Evolutionary conservation across 768 basidiomycete species (phyloP).

Genomic region (Pisolithus albus): DNA sequence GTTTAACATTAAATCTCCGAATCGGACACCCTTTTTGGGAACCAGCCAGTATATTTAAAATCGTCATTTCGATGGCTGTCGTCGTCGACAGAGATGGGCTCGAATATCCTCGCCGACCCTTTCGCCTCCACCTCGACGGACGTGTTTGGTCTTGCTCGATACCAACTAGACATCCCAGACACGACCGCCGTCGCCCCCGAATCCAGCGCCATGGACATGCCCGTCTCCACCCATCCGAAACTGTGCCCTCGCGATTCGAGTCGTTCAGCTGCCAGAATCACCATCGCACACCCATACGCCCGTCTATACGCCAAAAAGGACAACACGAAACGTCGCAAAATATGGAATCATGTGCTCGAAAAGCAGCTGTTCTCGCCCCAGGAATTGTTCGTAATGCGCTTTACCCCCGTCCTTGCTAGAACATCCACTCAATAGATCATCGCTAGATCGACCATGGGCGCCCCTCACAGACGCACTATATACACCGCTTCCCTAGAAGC

Average conservation of each 20-base stretch:
- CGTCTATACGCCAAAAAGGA: constrained; percentile 61
- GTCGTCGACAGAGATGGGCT: too few species aligned
- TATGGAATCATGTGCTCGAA: constrained; percentile 75
- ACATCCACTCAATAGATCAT: background rate
- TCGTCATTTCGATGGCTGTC: background rate
- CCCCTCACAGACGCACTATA: constrained; percentile 60
- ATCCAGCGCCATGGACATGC: background rate
- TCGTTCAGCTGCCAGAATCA: constrained; percentile 16
- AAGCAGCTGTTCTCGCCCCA: constrained; percentile 60
- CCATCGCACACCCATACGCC: constrained; percentile 60
- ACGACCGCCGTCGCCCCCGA: background rate
- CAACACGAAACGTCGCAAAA: constrained; percentile 59
- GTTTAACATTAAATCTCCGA: too few species aligned
- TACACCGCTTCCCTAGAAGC: constrained; percentile 69
- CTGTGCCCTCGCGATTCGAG: constrained; percentile 8
- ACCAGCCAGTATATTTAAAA: background rate
- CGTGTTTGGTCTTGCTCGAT: too few species aligned
- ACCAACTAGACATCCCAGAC: background rate
- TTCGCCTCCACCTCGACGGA: background rate
- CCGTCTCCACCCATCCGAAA: constrained; percentile 3
- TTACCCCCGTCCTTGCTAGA: background rate
- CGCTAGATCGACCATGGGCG: constrained; percentile 55
- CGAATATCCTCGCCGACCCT: background rate
- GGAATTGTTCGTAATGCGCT: constrained; percentile 46
- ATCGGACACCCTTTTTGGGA: background rate